Evolutionary conservation across 2,329 filamentous ascomycete species (phyloP), one percentile per base, ranked within the genome.

Genomic region (Colletotrichum shisoi): DNA sequence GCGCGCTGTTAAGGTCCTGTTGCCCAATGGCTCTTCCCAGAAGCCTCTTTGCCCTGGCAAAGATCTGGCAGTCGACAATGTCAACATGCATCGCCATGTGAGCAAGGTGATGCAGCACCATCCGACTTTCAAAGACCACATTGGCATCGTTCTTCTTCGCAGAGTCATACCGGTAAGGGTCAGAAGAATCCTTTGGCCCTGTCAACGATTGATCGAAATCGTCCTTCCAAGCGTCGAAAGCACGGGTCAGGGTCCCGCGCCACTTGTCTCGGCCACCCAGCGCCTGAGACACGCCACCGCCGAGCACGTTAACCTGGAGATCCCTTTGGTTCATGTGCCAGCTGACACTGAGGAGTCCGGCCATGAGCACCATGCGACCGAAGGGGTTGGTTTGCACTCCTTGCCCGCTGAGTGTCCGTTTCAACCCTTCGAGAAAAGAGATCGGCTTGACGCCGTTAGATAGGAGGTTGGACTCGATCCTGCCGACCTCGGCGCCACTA

Each of bases 11-110:
- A 63, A 95, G 89, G 78, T 98, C 95, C 69, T 92, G 88, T 1
- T 87, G 83, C 1, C 92, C 93, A 68, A 98, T 96, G 0, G 90
- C 89, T 53, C 94, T 89, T 24, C 95, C 94, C 4, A 98, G 86
- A 2, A 97, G 84, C 37, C 94, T 86, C 72, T 90, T 92, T 1
- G 94, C 93, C 9, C 94, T 89, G 5, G 94, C 95, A 76, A 95
- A 97, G 71, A 98, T 96, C 78, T 98, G 94, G 73, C 93, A 94
- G 76, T 98, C 94, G n/a, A 96, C 92, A 61, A 98, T 93, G 74
- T 98, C 94, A 27, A 96, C 93, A 74, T 98, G 93, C 86, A 97
- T 97, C 3, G 93, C 93, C 92, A 99, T 97, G 77, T 98, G 95
- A 0, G 95, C 95, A 13, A 99, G 83, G 73, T 96, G 93, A 75